Evolutionary conservation across 2,329 filamentous ascomycete genomes (phyloP).

Genomic region (Metarhizium sp.): DNA sequence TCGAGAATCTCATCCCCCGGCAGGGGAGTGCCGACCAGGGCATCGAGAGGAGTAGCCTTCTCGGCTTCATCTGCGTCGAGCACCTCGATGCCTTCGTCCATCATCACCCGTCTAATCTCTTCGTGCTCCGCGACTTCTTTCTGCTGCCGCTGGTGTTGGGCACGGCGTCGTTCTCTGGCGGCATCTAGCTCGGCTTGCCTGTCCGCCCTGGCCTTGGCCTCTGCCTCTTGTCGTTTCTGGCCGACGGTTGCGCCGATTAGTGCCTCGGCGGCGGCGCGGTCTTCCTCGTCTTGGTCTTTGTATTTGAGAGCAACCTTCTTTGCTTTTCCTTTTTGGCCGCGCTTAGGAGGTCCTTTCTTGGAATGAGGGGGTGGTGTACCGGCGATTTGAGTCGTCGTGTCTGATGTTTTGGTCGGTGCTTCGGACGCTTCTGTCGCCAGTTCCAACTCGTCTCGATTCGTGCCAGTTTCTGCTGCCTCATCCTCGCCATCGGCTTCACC

Average conservation of each 20-base stretch:
- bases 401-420: slow-evolving; percentile 8
- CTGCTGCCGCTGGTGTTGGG: slow-evolving; percentile 71
- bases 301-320: slow-evolving; percentile 89
- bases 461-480: slow-evolving; percentile 15
- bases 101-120: slow-evolving; percentile 51
- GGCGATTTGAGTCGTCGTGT: slow-evolving; percentile 1
- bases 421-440: slow-evolving; percentile 11
- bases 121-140: slow-evolving; percentile 70
- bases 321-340: slow-evolving; percentile 72
- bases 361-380: not conserved
- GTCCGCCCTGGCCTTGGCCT: slow-evolving; percentile 61
- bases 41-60: slow-evolving; percentile 50
- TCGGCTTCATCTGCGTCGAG: slow-evolving; percentile 51
- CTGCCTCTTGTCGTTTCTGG: slow-evolving; percentile 58
- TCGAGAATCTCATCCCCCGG: slow-evolving; percentile 76
- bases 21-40: slow-evolving; percentile 67
- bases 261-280: slow-evolving; percentile 71
- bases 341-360: slow-evolving; percentile 42
- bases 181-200: slow-evolving; percentile 56
- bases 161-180: slow-evolving; percentile 63
- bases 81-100: slow-evolving; percentile 49
- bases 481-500: slow-evolving; percentile 9
- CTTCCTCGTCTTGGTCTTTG: slow-evolving; percentile 88
- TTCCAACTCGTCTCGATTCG: not conserved
- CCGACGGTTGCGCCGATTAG: slow-evolving; percentile 72